A percentile compares a stretch with the other conserved stretches of the same genome.
phyloP scores from a whole-genome alignment of 2,329 filamentous ascomycete genomes.

The Scytalidium lignicola region DNA sequence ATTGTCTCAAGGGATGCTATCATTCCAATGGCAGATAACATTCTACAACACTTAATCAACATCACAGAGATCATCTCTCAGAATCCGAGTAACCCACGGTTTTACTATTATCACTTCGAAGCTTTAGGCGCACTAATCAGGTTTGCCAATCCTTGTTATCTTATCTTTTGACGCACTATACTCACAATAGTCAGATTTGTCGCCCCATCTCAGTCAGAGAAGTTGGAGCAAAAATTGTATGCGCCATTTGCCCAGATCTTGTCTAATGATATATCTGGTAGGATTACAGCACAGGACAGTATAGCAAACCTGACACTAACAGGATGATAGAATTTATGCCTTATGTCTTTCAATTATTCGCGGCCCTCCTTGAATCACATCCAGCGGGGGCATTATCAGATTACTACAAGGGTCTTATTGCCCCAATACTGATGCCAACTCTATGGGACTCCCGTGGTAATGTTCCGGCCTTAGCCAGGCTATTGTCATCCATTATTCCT shows the following conservation, averaged over 20 bases:
- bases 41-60: constrained; percentile 78
- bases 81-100: constrained; percentile 95
- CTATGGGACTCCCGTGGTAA: constrained; percentile 93
- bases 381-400: constrained; percentile 71
- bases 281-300: constrained; percentile 15
- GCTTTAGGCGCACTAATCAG: constrained; percentile 84
- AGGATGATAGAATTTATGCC: constrained; percentile 75
- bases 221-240: constrained; percentile 78
- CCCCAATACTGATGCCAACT: constrained; percentile 70
- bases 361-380: constrained; percentile 82
- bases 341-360: constrained; percentile 93
- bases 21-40: constrained; percentile 65
- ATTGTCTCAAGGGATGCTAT: constrained; percentile 88
- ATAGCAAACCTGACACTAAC: constrained; percentile 25
- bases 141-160: constrained; percentile 28
- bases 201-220: constrained; percentile 62
- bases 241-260: constrained; percentile 77
- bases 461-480: constrained; percentile 80
- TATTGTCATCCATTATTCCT: constrained; percentile 79
- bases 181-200: constrained; percentile 45
- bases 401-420: constrained; percentile 75
- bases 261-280: constrained; percentile 74
- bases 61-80: constrained; percentile 90
- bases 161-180: constrained; percentile 1
- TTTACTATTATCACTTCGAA: constrained; percentile 99